Evolutionary conservation across 305 asterid genomes (phyloP).

Genomic region (Fraxinus ornus): DNA sequence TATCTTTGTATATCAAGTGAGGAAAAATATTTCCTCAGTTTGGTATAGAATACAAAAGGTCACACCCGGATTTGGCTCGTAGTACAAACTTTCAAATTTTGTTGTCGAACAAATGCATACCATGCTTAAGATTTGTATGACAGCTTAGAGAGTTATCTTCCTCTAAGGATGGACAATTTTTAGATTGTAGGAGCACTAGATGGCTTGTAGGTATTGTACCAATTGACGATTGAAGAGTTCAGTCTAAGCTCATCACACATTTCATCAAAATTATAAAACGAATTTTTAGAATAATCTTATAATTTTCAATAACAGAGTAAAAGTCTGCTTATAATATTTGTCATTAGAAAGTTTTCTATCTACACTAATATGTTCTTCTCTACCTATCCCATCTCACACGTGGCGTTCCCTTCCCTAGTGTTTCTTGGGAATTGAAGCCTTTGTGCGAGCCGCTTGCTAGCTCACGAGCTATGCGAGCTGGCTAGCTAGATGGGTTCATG

Average conservation of each 20-base stretch:
- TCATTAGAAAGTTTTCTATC: no score
- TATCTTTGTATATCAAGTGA: background rate
- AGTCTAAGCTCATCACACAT: background rate
- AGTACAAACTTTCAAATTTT: background rate
- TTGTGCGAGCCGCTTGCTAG: background rate
- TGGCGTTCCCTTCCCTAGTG: background rate
- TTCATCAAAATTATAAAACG: background rate
- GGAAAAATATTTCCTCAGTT: background rate
- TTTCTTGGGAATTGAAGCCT: background rate
- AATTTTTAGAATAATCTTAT: background rate
- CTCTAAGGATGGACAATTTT: background rate
- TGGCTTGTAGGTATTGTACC: background rate
- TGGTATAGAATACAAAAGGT: background rate
- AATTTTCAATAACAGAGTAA: background rate
- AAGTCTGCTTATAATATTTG: background rate
- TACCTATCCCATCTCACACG: background rate
- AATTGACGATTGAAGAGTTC: background rate
- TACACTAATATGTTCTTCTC: background rate
- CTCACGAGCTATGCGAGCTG: background rate
- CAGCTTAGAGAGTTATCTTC: background rate
- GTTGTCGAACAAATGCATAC: background rate
- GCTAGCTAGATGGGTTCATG: background rate
- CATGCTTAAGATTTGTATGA: background rate
- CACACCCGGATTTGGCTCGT: background rate
- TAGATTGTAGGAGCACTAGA: background rate